Conservation (phyloP, 23 red algal genomes). For the Rhodosorus marinus region DNA sequence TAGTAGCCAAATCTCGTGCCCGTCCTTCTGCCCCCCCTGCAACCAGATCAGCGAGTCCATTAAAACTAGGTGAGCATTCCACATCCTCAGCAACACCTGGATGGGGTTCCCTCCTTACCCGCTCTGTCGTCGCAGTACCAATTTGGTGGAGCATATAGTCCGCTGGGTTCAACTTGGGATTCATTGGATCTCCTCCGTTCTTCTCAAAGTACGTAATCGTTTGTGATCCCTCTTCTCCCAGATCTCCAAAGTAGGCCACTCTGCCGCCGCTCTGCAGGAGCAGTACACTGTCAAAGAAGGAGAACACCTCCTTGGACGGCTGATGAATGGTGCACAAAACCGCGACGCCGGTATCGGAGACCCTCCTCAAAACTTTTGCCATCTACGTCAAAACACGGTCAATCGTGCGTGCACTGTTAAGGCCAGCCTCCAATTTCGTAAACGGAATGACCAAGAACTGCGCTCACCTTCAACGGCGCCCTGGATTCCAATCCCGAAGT, state of each 20-base stretch:
- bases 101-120: no score
- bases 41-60: neutral
- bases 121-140: conserved; percentile 1
- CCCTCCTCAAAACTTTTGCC: conserved; percentile 2
- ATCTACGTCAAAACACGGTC: no score
- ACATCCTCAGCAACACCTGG: no score
- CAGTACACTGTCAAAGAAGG: conserved; percentile 17
- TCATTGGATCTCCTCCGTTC: conserved; percentile 22
- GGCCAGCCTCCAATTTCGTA: no score
- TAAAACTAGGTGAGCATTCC: no score
- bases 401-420: no score
- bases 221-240: conserved; percentile 4
- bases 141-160: conserved; percentile 30
- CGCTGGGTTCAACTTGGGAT: conserved; percentile 14
- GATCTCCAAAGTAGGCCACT: conserved; percentile 33
- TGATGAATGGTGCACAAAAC: conserved; percentile 34
- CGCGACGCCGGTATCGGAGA: conserved; percentile 5
- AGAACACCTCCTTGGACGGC: conserved; percentile 28
- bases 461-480: conserved; percentile 13
- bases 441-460: no score
- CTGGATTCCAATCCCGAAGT: conserved; percentile 34
- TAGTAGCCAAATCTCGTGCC: neutral
- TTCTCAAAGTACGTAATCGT: conserved; percentile 24
- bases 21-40: neutral
- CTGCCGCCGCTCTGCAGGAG: conserved; percentile 20